Percentiles rank a stretch among this genome's conserved stretches.
These are phyloP conservation scores for Starmera pachycereana DNA, from an alignment of 805 yeast species.

Conservation along the genomic window DNA sequence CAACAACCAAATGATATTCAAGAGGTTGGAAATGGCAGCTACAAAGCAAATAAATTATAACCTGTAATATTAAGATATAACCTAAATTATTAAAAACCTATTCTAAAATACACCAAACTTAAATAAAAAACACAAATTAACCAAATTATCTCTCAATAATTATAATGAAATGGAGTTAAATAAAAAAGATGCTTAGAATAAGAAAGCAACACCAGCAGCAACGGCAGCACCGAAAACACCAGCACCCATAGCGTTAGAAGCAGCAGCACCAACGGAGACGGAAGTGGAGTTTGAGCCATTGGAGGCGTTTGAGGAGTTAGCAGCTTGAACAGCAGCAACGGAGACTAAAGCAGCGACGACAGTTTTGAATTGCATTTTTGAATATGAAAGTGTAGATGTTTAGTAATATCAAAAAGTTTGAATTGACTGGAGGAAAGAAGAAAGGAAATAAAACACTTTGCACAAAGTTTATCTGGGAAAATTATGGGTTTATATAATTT, in stretches of 20 bases:
- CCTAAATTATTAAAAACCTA: too few relatives aligned
- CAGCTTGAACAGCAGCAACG: conserved; percentile 59
- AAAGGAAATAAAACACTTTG: too few relatives aligned
- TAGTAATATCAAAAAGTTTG: too few relatives aligned
- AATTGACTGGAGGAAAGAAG: too few relatives aligned
- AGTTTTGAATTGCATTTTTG: conserved; percentile 61
- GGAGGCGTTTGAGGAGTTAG: conserved; percentile 25
- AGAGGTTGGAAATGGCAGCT: too few relatives aligned
- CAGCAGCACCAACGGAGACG: conserved; percentile 39
- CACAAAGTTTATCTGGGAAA: too few relatives aligned
- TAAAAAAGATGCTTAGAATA: conserved; percentile 24
- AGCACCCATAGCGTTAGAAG: conserved; percentile 50
- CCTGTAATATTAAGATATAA: too few relatives aligned
- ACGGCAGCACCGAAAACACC: conserved; percentile 76
- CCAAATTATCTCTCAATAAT: not conserved
- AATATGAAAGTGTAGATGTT: too few relatives aligned
- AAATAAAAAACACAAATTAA: not conserved
- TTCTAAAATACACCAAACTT: not conserved
- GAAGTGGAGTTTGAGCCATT: conserved; percentile 35
- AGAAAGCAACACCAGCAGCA: conserved; percentile 66
- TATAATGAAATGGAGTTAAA: conserved; percentile 2
- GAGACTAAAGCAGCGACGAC: conserved; percentile 62
- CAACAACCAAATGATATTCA: too few relatives aligned
- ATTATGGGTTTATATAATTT: too few relatives aligned
- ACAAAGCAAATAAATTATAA: too few relatives aligned